Evolutionary conservation across 805 yeast species (phyloP), one percentile per base, ranked within the genome.

Genomic region (Hanseniaspora jakobsenii): DNA sequence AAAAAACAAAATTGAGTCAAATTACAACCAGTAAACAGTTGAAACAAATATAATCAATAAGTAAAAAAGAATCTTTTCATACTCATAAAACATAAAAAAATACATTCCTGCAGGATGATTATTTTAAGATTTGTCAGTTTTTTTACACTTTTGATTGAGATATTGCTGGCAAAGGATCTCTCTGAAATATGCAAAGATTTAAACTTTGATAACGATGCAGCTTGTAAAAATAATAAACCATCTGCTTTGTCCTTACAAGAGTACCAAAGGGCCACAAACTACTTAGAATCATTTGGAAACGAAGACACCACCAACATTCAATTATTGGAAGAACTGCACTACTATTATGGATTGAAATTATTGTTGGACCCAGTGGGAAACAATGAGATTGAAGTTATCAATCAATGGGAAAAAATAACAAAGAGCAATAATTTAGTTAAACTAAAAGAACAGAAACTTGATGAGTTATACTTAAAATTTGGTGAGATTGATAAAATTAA

Each of bases 401-500:
- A 26, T 6, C 45, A 41, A 27, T 41, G 45, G 45, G 45, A 41
- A 27, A 41, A 41, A 30, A 41, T 41, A 5, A 29, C 17, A 12
- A 13, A 34, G 2, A 24, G 34, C 6, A 34, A 41, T 14, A 17
- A 21, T 21, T 49, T 54, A 18, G 66, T 65, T 47, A 51, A 53
- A 12, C 68, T 74, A 1, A 81, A 85, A n/a, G 63, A 65, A 39
- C 59, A 56, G 8, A 71, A 72, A 48, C 59, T 75, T 40, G 52
- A 64, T 13, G 74, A 74, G 1, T 50, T 79, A 24, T 66, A 72
- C 44, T 53, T 73, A 24, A 72, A 72, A 48, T 65, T 67, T 50
- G 86, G 86, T 2, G 63, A 64, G 18, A 65, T 71, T 53, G 67
- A 64, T 0, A 63, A 59, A 16, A 41, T 71, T 6, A 47, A 52